Conservation (phyloP, 495 filamentous ascomycete species). For the Penicillium antarcticum region DNA sequence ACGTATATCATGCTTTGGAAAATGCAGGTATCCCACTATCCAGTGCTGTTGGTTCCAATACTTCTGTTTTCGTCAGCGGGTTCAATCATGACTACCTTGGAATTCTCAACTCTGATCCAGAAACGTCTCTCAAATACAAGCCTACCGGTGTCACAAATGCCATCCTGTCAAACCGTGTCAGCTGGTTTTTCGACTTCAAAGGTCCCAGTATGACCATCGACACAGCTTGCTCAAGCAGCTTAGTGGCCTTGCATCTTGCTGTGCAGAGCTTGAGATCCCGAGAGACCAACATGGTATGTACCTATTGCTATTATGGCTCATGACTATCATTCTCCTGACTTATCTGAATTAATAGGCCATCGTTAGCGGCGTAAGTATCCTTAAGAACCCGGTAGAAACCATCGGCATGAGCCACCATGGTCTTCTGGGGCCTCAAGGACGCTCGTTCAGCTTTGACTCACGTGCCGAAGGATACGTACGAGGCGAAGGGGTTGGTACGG, state of each 20-base stretch:
- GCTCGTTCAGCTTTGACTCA: constrained; percentile 38
- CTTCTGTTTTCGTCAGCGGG: constrained; percentile 31
- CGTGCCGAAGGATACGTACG: constrained; percentile 42
- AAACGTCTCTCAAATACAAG: constrained; percentile 20
- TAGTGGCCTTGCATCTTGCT: constrained; percentile 27
- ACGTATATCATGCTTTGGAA: constrained; percentile 50
- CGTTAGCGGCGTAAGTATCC: constrained; percentile 21
- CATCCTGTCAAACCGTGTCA: constrained; percentile 43
- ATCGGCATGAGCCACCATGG: constrained; percentile 24
- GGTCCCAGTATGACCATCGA: constrained; percentile 40
- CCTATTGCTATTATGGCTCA: not conserved
- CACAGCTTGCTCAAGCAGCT: constrained; percentile 42
- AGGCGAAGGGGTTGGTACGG: constrained; percentile 40
- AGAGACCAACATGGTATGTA: constrained; percentile 32
- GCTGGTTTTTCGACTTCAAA: constrained; percentile 40
- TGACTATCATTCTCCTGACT: not conserved
- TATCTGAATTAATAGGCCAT: constrained; percentile 11
- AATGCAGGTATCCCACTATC: constrained; percentile 24
- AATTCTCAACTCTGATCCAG: constrained; percentile 21
- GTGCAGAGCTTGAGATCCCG: constrained; percentile 38
- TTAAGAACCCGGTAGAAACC: constrained; percentile 18
- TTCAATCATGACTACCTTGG: constrained; percentile 26
- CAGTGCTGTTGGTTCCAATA: constrained; percentile 25
- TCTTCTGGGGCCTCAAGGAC: constrained; percentile 32
- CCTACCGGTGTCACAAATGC: constrained; percentile 28